A percentile compares a stretch with the other conserved stretches of the same genome.
These are phyloP conservation scores for Trichosporon inkin DNA, from an alignment of 1,284 basidiomycete genomes.

Conservation along the genomic window DNA sequence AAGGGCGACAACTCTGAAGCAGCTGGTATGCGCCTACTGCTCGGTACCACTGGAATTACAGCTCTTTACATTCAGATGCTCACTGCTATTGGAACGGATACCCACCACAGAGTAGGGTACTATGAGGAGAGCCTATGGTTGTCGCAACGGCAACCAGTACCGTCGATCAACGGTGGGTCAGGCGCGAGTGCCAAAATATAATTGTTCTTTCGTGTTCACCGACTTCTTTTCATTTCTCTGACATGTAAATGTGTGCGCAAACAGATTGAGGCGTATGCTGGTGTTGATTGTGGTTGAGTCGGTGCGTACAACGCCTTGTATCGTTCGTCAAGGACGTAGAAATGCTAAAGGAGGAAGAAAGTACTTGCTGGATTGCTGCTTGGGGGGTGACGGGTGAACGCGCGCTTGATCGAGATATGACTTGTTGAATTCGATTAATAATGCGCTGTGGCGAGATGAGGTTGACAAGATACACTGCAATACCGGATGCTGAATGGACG, in stretches of 20 bases:
- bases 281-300: conserved; percentile 5
- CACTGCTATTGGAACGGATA: too few relatives aligned
- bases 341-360: not conserved
- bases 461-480: conserved; percentile 6
- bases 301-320: conserved; percentile 3
- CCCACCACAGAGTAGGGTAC: too few relatives aligned
- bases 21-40: too few relatives aligned
- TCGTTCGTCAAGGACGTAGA: not conserved
- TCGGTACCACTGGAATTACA: too few relatives aligned
- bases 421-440: conserved; percentile 2
- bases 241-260: conserved; percentile 6
- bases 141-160: not conserved
- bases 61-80: conserved; percentile 23
- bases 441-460: not conserved
- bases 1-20: too few relatives aligned
- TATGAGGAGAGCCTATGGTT: too few relatives aligned
- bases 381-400: not conserved
- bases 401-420: not conserved
- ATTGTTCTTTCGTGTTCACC: not conserved
- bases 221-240: not conserved
- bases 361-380: not conserved
- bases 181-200: not conserved
- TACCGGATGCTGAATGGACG: not conserved
- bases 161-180: not conserved
- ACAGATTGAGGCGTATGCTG: conserved; percentile 5